These are phyloP conservation scores for Exophiala xenobiotica DNA, from an alignment of 2,329 filamentous ascomycete genomes.

Conservation along the genomic window DNA sequence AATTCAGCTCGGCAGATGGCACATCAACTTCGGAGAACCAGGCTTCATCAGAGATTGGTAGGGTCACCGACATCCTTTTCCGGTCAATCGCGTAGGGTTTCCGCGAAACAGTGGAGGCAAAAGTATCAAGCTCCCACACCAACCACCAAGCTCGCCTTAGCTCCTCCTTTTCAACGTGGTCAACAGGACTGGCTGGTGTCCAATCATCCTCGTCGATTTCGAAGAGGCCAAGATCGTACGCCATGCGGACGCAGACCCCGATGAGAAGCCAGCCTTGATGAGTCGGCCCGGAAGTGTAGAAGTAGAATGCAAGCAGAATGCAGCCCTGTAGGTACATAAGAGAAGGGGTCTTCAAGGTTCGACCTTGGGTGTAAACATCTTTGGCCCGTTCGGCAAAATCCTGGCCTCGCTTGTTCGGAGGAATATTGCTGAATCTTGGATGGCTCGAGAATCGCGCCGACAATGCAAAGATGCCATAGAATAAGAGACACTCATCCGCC, in stretches of 20 bases:
- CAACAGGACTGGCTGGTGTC: conserved; percentile 5
- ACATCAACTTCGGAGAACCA: conserved; percentile 20
- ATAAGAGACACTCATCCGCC: conserved; percentile 17
- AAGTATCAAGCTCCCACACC: conserved; percentile 25
- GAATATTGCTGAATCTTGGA: conserved; percentile 10
- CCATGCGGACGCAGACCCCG: conserved; percentile 83
- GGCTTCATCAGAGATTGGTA: conserved; percentile 23
- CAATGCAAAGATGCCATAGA: conserved; percentile 25
- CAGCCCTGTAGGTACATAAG: conserved; percentile 23
- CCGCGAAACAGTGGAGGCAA: conserved; percentile 22
- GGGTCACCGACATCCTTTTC: conserved; percentile 18
- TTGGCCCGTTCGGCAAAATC: conserved; percentile 17
- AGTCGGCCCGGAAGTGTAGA: conserved; percentile 23
- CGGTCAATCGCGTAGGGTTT: conserved; percentile 25
- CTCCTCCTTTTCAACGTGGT: conserved; percentile 19
- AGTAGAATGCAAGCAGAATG: conserved; percentile 23
- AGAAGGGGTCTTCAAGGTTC: conserved; percentile 8
- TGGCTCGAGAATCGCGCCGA: conserved; percentile 22
- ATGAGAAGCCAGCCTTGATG: conserved; percentile 77
- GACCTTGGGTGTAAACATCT: conserved; percentile 14
- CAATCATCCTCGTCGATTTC: conserved; percentile 67
- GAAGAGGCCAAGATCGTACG: conserved; percentile 85
- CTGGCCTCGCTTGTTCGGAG: conserved; percentile 16
- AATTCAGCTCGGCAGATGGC: conserved; percentile 14
- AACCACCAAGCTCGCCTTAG: conserved; percentile 22